phyloP scores from a whole-genome alignment of 2,329 filamentous ascomycete genomes.

The Microcera coccophila region DNA sequence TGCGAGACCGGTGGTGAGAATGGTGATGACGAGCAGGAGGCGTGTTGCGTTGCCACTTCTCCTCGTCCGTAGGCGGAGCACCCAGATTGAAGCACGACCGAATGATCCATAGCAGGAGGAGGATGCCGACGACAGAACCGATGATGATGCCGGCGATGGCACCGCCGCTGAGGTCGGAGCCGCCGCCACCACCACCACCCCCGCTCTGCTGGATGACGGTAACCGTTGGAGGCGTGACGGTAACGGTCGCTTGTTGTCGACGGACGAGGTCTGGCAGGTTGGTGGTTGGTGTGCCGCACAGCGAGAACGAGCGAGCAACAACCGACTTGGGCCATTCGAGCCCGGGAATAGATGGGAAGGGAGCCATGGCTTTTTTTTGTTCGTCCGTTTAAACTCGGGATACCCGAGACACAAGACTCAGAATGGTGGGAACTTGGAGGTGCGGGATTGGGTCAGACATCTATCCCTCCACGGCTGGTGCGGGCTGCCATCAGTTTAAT shows the following conservation, averaged over 20 bases:
- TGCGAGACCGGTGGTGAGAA: constrained; percentile 23
- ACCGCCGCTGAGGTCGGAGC: constrained; percentile 38
- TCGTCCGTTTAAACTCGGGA: background rate
- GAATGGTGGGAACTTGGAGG: background rate
- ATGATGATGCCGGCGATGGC: constrained; percentile 52
- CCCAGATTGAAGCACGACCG: constrained; percentile 42
- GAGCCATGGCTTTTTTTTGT: constrained; percentile 10
- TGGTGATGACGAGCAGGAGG: constrained; percentile 15
- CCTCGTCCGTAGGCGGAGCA: constrained; percentile 31
- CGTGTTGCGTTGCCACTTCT: constrained; percentile 33
- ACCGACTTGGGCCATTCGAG: constrained; percentile 13
- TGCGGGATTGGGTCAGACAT: background rate
- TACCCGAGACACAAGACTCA: background rate
- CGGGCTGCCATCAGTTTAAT: no score
- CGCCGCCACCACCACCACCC: constrained; percentile 15
- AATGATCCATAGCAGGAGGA: constrained; percentile 46
- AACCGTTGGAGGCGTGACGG: constrained; percentile 30
- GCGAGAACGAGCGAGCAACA: constrained; percentile 11
- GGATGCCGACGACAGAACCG: constrained; percentile 43
- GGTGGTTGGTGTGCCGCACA: constrained; percentile 14
- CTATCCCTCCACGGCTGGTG: no score
- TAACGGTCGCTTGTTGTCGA: constrained; percentile 29
- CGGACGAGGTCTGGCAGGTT: constrained; percentile 13
- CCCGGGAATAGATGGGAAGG: constrained; percentile 12
- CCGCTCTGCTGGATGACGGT: constrained; percentile 27